Percentiles rank a stretch among this genome's conserved stretches.
Evolutionary conservation across 2,329 filamentous ascomycete genomes (phyloP).

Genomic region (Pleochaeta shiraiana): DNA sequence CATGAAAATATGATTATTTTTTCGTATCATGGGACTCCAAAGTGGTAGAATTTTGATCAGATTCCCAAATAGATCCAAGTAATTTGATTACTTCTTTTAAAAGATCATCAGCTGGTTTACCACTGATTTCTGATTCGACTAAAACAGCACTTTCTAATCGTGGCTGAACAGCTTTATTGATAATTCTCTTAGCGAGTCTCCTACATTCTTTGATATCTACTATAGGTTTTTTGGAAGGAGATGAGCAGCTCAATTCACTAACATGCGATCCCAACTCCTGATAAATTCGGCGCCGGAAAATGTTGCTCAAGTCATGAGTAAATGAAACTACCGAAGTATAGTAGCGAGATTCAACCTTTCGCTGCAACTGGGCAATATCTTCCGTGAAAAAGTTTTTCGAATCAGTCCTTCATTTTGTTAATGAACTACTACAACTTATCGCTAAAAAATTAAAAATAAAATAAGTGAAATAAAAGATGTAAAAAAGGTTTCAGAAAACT

Average conservation of each 20-base stretch:
- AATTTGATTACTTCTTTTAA: conserved; percentile 53
- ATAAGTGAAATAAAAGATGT: too few species aligned
- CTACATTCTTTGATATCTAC: conserved; percentile 60
- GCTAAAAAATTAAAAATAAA: neutral
- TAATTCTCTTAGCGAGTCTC: conserved; percentile 70
- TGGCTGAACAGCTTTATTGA: conserved; percentile 54
- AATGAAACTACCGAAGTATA: conserved; percentile 37
- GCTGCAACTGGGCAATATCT: conserved; percentile 28
- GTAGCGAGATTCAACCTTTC: conserved; percentile 28
- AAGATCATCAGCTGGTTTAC: conserved; percentile 45
- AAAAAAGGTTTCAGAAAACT: conserved; percentile 22
- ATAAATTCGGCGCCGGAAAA: conserved; percentile 29
- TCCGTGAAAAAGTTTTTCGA: conserved; percentile 34
- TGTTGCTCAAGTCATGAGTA: conserved; percentile 31
- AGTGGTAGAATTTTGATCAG: conserved; percentile 10
- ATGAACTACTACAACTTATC: conserved; percentile 18
- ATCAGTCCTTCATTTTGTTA: conserved; percentile 34
- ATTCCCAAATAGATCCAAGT: conserved; percentile 43
- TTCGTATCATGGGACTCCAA: too few species aligned
- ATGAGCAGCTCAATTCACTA: neutral
- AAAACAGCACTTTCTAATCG: conserved; percentile 52
- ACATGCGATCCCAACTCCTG: neutral
- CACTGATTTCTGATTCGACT: conserved; percentile 62
- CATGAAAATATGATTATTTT: too few species aligned
- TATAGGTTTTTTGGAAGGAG: conserved; percentile 15